A percentile compares a stretch with the other conserved stretches of the same genome.
phyloP scores from a whole-genome alignment of 2,329 filamentous ascomycete genomes.

The Penicillium corylophilum region DNA sequence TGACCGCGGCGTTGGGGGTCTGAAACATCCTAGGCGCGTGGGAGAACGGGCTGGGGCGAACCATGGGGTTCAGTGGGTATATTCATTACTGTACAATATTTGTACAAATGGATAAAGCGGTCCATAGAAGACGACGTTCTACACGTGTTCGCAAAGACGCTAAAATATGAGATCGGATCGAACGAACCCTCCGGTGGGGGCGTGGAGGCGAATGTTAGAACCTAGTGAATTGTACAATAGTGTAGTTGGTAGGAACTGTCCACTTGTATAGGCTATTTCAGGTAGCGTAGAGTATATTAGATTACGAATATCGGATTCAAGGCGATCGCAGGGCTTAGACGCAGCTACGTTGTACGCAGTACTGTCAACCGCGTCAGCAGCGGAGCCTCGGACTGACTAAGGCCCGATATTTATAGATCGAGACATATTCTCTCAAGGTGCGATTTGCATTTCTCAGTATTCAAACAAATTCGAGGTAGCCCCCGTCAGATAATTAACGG shows the following conservation, averaged over 20 bases:
- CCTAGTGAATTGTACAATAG: too few species aligned
- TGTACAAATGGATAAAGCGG: too few species aligned
- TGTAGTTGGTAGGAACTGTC: neutral
- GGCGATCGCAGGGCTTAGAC: neutral
- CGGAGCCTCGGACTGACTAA: slow-evolving; percentile 3
- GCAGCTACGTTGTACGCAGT: neutral
- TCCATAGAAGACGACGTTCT: too few species aligned
- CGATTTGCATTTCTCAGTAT: too few species aligned
- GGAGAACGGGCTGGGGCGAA: neutral
- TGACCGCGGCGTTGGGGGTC: neutral
- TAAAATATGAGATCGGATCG: slow-evolving; percentile 1
- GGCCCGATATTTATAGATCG: slow-evolving; percentile 9
- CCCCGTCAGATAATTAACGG: neutral
- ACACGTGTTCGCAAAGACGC: neutral
- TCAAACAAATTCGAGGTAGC: neutral
- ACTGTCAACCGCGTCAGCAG: slow-evolving; percentile 1
- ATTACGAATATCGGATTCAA: slow-evolving; percentile 3
- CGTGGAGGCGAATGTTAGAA: neutral
- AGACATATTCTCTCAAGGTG: too few species aligned
- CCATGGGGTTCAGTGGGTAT: neutral
- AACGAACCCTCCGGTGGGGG: neutral
- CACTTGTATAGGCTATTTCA: neutral
- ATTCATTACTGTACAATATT: neutral
- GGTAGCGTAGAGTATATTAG: neutral
- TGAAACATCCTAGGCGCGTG: neutral